phyloP scores from a whole-genome alignment of 768 basidiomycete species.

The Leccinum barrowsii region DNA sequence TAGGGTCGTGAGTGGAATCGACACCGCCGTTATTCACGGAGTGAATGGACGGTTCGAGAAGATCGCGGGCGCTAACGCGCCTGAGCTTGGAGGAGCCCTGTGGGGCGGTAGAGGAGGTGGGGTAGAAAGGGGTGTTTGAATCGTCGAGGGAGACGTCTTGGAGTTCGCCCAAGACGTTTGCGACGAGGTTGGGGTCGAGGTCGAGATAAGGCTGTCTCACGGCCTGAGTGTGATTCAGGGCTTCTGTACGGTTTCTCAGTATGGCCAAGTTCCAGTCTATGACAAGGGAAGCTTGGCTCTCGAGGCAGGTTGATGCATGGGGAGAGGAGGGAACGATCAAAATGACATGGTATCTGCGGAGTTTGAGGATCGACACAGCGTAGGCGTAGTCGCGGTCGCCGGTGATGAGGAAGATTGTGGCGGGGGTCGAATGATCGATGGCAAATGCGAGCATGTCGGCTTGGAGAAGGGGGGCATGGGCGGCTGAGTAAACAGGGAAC shows the following conservation, averaged over 20 bases:
- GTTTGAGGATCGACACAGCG: constrained; percentile 53
- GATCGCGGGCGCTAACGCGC: constrained; percentile 22
- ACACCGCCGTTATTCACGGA: constrained; percentile 3
- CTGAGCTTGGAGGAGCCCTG: constrained; percentile 7
- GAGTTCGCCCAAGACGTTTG: constrained; percentile 22
- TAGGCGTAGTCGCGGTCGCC: constrained; percentile 68
- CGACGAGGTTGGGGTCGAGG: constrained; percentile 21
- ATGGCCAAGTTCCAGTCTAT: constrained; percentile 49
- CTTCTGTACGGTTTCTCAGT: constrained; percentile 30
- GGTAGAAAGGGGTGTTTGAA: constrained; percentile 4
- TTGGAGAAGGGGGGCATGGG: constrained; percentile 20
- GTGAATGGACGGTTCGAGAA: constrained; percentile 18
- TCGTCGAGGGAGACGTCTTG: constrained; percentile 14
- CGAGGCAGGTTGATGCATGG: constrained; percentile 43
- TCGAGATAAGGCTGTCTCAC: constrained; percentile 27
- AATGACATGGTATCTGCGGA: constrained; percentile 51
- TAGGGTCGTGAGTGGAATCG: constrained; percentile 1
- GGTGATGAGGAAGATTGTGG: constrained; percentile 60
- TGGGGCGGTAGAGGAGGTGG: constrained; percentile 1
- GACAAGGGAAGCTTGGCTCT: constrained; percentile 49
- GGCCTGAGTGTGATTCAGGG: constrained; percentile 1
- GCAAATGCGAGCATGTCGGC: constrained; percentile 68
- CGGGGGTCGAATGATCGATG: constrained; percentile 53
- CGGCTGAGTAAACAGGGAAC: background rate
- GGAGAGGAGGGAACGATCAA: constrained; percentile 42